Conservation (phyloP, 2,329 filamentous ascomycete genomes). For the Dryadomyces quercivorus region DNA sequence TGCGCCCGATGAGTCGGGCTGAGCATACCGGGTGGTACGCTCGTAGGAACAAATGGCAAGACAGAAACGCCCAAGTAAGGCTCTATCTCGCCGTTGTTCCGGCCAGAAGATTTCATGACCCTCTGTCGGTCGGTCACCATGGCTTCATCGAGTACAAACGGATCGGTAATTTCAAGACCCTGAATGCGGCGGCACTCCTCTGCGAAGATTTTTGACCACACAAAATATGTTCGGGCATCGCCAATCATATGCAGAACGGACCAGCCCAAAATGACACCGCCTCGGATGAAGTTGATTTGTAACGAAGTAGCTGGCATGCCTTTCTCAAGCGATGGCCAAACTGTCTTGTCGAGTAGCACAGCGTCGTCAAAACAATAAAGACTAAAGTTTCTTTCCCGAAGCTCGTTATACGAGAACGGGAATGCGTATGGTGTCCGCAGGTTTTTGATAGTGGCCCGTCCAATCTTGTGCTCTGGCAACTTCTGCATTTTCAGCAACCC, state of each 20-base stretch:
- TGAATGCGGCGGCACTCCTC: background rate
- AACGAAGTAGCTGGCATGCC: background rate
- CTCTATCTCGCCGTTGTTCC: background rate
- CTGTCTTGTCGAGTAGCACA: background rate
- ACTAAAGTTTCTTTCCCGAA: background rate
- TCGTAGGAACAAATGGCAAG: background rate
- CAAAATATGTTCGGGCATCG: background rate
- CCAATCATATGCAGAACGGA: background rate
- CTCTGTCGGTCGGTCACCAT: background rate
- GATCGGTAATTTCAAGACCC: background rate
- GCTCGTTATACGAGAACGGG: background rate
- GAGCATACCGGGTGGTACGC: background rate
- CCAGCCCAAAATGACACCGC: background rate
- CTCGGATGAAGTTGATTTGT: background rate
- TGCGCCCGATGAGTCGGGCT: background rate
- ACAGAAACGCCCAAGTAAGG: background rate
- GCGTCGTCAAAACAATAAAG: background rate
- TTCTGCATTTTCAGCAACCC: background rate
- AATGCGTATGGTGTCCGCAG: background rate
- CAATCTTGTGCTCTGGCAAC: background rate
- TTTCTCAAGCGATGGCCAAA: background rate
- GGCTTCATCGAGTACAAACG: background rate
- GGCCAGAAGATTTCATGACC: background rate
- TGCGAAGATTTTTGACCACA: background rate
- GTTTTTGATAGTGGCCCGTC: background rate